These are phyloP conservation scores for Pseudogymnoascus sp. DNA, from an alignment of 2,329 filamentous ascomycete species.

Conservation along the genomic window DNA sequence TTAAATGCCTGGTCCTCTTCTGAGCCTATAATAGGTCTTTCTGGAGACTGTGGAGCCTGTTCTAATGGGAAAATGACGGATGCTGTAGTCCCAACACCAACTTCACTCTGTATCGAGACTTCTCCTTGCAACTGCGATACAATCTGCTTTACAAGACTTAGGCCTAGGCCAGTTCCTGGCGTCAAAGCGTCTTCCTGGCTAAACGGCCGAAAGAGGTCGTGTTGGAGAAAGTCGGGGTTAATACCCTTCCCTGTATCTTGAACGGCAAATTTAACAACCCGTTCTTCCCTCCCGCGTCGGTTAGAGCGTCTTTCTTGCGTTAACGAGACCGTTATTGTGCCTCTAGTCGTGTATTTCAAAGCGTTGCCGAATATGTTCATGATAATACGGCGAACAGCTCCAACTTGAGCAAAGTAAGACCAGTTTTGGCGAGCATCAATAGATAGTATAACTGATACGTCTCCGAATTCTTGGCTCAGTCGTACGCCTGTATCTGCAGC, in stretches of 20 bases:
- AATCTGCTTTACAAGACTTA: slow-evolving; percentile 56
- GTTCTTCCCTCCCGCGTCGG: slow-evolving; percentile 34
- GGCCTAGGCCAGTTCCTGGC: slow-evolving; percentile 53
- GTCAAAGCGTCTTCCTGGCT: slow-evolving; percentile 54
- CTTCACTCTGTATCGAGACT: slow-evolving; percentile 48
- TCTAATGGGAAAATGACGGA: slow-evolving; percentile 27
- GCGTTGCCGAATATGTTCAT: slow-evolving; percentile 56
- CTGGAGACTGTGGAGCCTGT: not conserved
- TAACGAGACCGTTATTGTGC: not conserved
- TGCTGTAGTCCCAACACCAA: slow-evolving; percentile 48
- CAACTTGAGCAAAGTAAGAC: too few species aligned
- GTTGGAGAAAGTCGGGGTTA: slow-evolving; percentile 51
- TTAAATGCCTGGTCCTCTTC: not conserved
- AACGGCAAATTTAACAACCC: slow-evolving; percentile 57
- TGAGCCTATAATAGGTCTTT: not conserved
- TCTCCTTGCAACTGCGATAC: slow-evolving; percentile 52
- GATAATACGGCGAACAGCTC: slow-evolving; percentile 33
- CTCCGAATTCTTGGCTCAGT: not conserved
- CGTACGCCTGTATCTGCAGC: not conserved
- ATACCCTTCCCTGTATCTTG: slow-evolving; percentile 66
- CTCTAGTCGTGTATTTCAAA: slow-evolving; percentile 45
- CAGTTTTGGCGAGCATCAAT: too few species aligned
- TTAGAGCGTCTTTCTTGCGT: not conserved
- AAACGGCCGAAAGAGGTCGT: slow-evolving; percentile 54
- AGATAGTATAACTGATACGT: too few species aligned